Base-by-base conservation (phyloP, 345 rosid genomes). In the Populus ilicifolia region DNA sequence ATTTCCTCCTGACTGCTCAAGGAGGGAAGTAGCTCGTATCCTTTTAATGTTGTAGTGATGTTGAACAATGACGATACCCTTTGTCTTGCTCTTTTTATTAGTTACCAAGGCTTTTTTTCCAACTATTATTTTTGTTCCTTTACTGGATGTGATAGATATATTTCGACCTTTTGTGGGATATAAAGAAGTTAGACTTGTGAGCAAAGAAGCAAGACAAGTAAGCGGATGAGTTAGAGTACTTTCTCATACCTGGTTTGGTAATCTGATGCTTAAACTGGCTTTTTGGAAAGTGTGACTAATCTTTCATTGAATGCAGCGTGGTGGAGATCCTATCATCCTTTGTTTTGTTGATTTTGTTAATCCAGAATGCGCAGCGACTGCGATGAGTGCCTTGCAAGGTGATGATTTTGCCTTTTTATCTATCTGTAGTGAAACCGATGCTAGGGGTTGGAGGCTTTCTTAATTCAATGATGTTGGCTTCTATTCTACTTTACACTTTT, bases 301-400 rank as follows among this genome's bases (percentile, higher is more conserved):
- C 64, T n/a, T 77, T 21, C 20, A 44, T 74, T 38, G 13, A 52
- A 79, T 86, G 91, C 91, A 91, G 98, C 93, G 94, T 30, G 88
- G 93, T 18, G 95, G 94, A 63, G 97, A 92, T 78, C 93, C 92
- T 72, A 83, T 91, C 76, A 90, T 92, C 73, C 94, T 90, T 72
- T 94, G 97, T 82, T 92, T 92, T 86, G 98, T 94, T 76, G 98
- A 94, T 80, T 92, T 94, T 81, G 85, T 76, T 48, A 86, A 75
- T 84, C 89, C 98, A 62, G 96, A 97, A 17, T 94, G 96, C 78
- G 98, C 98, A 41, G 98, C 96, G 2, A 92, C 97, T 72, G 96
- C 98, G 50, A 81, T 92, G 85, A 91, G 90, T 78, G 90, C 96
- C 43, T 91, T 94, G 87, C 97, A 94, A 92, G 97, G 98, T 94